A percentile compares a stretch with the other conserved stretches of the same genome.
Evolutionary conservation across 2,329 filamentous ascomycete species (phyloP).

Genomic region (Alternaria metachromatica): DNA sequence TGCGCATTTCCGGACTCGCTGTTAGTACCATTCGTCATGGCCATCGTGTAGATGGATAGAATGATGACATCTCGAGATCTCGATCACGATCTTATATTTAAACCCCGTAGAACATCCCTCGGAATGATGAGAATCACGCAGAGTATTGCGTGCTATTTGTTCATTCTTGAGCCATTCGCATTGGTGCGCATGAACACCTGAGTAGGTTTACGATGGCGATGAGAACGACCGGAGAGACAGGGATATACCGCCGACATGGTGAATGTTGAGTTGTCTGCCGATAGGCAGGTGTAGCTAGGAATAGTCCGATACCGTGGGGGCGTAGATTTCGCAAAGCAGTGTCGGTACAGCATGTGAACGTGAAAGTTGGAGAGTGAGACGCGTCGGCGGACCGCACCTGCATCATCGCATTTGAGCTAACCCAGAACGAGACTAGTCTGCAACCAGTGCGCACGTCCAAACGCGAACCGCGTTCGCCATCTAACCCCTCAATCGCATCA

Average conservation of each 20-base stretch:
- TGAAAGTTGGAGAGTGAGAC: background rate
- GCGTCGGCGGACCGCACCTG: background rate
- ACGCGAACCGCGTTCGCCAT: conserved; percentile 12
- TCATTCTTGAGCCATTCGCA: background rate
- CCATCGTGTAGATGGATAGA: conserved; percentile 2
- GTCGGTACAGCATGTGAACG: background rate
- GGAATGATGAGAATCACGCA: background rate
- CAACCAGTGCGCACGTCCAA: background rate
- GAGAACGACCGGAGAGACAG: background rate
- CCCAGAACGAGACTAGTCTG: background rate
- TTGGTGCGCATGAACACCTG: background rate
- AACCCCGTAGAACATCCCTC: background rate
- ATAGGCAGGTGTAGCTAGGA: background rate
- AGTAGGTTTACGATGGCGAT: background rate
- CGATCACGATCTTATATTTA: background rate
- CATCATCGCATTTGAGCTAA: background rate
- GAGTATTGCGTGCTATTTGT: conserved; percentile 10
- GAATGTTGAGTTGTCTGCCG: background rate
- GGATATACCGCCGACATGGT: background rate
- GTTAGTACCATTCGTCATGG: conserved; percentile 14
- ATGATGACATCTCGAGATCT: background rate
- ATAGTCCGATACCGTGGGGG: background rate
- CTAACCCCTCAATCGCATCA: conserved; percentile 19
- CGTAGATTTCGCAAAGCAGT: background rate
- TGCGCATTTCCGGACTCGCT: conserved; percentile 18